These are phyloP conservation scores for Ophiostoma himal-ulmi DNA, from an alignment of 2,329 filamentous ascomycete genomes.

Conservation along the genomic window DNA sequence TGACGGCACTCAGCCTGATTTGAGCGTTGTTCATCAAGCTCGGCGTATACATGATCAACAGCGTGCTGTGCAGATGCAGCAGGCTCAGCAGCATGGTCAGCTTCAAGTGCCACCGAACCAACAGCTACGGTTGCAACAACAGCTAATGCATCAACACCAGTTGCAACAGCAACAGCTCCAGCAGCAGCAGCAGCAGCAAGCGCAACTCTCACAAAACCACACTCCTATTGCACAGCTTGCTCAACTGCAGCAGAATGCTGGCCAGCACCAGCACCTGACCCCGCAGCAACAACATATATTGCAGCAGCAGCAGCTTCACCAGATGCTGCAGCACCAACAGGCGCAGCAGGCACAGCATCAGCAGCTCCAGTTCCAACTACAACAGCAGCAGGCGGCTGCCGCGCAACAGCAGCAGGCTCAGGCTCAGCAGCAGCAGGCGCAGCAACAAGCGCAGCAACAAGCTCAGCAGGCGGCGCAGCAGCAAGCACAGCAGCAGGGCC, in stretches of 20 bases:
- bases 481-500: slow-evolving; percentile 35
- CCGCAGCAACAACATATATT: slow-evolving; percentile 37
- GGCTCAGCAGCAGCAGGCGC: slow-evolving; percentile 35
- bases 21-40: slow-evolving; percentile 56
- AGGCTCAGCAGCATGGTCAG: slow-evolving; percentile 51
- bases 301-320: slow-evolving; percentile 31
- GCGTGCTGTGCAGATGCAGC: slow-evolving; percentile 42
- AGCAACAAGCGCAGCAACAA: slow-evolving; percentile 48
- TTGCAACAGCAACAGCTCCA: slow-evolving; percentile 45
- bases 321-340: slow-evolving; percentile 33
- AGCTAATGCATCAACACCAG: slow-evolving; percentile 39
- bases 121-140: slow-evolving; percentile 58
- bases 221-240: slow-evolving; percentile 19
- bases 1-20: slow-evolving; percentile 40
- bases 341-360: slow-evolving; percentile 44
- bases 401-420: slow-evolving; percentile 33
- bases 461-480: slow-evolving; percentile 29
- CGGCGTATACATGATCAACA: slow-evolving; percentile 63
- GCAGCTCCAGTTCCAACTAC: slow-evolving; percentile 31
- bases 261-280: slow-evolving; percentile 17
- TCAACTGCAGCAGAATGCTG: slow-evolving; percentile 13
- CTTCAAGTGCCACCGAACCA: slow-evolving; percentile 37
- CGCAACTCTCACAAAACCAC: slow-evolving; percentile 21
- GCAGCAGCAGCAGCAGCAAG: slow-evolving; percentile 31
- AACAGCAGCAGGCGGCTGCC: slow-evolving; percentile 3